phyloP scores from a whole-genome alignment of 2,329 filamentous ascomycete genomes.

The Cladorrhinum sp. region DNA sequence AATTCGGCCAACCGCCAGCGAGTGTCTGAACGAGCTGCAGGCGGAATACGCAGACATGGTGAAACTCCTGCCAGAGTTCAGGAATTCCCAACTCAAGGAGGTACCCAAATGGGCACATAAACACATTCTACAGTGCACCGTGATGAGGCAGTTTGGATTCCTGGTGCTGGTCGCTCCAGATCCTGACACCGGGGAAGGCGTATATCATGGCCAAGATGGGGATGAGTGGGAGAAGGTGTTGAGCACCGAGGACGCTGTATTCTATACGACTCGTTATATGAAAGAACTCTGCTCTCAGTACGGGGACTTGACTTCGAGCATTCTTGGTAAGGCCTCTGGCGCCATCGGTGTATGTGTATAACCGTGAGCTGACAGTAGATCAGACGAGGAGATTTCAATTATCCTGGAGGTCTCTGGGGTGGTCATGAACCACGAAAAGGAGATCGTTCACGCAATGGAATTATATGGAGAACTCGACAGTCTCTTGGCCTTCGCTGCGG shows the following conservation, averaged over 20 bases:
- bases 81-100: slow-evolving; percentile 57
- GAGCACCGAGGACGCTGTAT: slow-evolving; percentile 64
- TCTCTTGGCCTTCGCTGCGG: slow-evolving; percentile 73
- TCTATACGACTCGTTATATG: slow-evolving; percentile 86
- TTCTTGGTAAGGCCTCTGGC: slow-evolving; percentile 61
- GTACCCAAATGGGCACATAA: slow-evolving; percentile 58
- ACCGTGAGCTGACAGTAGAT: slow-evolving; percentile 11
- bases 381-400: slow-evolving; percentile 86
- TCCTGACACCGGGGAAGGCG: slow-evolving; percentile 52
- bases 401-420: slow-evolving; percentile 70
- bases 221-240: slow-evolving; percentile 78
- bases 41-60: slow-evolving; percentile 74
- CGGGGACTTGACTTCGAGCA: slow-evolving; percentile 80
- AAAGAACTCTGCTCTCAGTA: slow-evolving; percentile 73
- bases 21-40: slow-evolving; percentile 74
- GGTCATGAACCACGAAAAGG: slow-evolving; percentile 65
- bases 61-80: slow-evolving; percentile 66
- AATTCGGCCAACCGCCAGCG: slow-evolving; percentile 68
- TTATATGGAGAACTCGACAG: slow-evolving; percentile 85
- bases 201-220: slow-evolving; percentile 61
- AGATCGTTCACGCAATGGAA: slow-evolving; percentile 69
- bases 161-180: slow-evolving; percentile 71
- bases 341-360: neutral
- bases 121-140: slow-evolving; percentile 71
- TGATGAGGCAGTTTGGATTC: slow-evolving; percentile 89